Percentiles rank a stretch among this genome's conserved stretches.
phyloP scores from a whole-genome alignment of 2,329 filamentous ascomycete genomes.

The Fusarium sacchari region DNA sequence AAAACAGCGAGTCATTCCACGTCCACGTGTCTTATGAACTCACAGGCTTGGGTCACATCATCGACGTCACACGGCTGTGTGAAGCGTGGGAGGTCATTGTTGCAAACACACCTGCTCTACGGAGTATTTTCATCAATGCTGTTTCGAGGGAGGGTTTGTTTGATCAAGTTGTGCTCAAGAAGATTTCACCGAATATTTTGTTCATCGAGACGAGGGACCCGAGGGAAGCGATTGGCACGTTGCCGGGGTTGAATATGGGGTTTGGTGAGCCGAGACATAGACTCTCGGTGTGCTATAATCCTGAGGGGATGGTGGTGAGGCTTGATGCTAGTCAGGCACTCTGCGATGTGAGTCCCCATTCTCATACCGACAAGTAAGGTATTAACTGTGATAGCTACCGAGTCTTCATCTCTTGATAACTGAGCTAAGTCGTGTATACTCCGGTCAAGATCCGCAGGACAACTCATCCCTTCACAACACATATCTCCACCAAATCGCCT shows the following conservation, averaged over 20 bases:
- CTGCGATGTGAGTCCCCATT: constrained; percentile 53
- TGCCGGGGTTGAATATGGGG: constrained; percentile 54
- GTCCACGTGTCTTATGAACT: constrained; percentile 61
- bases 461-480: constrained; percentile 38
- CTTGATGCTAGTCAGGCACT: constrained; percentile 62
- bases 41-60: constrained; percentile 47
- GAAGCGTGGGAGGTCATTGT: constrained; percentile 61
- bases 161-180: constrained; percentile 60
- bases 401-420: constrained; percentile 59
- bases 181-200: constrained; percentile 61
- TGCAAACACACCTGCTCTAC: constrained; percentile 55
- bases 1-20: constrained; percentile 54
- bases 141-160: constrained; percentile 60
- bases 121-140: constrained; percentile 64
- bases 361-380: fast-evolving
- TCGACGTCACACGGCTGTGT: constrained; percentile 59
- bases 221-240: constrained; percentile 51
- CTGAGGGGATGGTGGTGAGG: constrained; percentile 57
- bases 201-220: constrained; percentile 59
- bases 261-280: constrained; percentile 58
- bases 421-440: constrained; percentile 59
- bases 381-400: constrained; percentile 28
- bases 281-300: constrained; percentile 60
- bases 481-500: constrained; percentile 42
- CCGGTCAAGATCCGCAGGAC: constrained; percentile 46